Conservation (phyloP, 1,284 basidiomycete genomes). For the Flammula alnicola region DNA sequence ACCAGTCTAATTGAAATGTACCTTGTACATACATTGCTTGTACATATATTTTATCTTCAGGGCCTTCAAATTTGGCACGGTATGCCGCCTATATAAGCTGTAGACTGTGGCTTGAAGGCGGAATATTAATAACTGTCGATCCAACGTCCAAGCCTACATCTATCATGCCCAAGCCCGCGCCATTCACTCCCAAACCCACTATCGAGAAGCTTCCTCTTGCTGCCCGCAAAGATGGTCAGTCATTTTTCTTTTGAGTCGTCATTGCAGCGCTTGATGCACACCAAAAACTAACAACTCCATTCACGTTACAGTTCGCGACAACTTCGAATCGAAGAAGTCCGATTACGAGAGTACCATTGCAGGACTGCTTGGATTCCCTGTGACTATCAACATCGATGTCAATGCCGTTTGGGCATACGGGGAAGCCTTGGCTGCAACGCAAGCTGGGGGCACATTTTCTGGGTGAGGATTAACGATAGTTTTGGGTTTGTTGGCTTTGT, state of each 20-base stretch:
- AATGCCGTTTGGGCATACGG: constrained; percentile 38
- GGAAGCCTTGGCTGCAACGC: constrained; percentile 20
- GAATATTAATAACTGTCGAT: no score
- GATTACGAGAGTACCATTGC: constrained; percentile 32
- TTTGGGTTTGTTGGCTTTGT: not conserved
- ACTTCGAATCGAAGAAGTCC: constrained; percentile 35
- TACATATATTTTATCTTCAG: not conserved
- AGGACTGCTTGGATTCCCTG: constrained; percentile 29
- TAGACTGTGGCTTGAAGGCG: no score
- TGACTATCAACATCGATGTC: constrained; percentile 35
- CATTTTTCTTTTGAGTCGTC: constrained; percentile 2
- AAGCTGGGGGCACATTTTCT: constrained; percentile 26
- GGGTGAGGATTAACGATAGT: constrained; percentile 26
- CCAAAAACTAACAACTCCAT: no score
- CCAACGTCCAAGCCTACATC: no score
- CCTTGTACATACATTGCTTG: no score
- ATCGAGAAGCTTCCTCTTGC: constrained; percentile 40
- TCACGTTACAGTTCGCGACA: constrained; percentile 34
- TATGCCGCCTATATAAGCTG: no score
- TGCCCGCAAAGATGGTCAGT: constrained; percentile 39
- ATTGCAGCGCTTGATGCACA: not conserved
- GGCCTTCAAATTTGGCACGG: not conserved
- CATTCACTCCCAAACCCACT: constrained; percentile 35
- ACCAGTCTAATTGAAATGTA: no score
- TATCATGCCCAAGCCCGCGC: constrained; percentile 27